These are phyloP conservation scores for Pyrenophora tritici-repentis DNA, from an alignment of 2,329 filamentous ascomycete genomes.

Conservation along the genomic window DNA sequence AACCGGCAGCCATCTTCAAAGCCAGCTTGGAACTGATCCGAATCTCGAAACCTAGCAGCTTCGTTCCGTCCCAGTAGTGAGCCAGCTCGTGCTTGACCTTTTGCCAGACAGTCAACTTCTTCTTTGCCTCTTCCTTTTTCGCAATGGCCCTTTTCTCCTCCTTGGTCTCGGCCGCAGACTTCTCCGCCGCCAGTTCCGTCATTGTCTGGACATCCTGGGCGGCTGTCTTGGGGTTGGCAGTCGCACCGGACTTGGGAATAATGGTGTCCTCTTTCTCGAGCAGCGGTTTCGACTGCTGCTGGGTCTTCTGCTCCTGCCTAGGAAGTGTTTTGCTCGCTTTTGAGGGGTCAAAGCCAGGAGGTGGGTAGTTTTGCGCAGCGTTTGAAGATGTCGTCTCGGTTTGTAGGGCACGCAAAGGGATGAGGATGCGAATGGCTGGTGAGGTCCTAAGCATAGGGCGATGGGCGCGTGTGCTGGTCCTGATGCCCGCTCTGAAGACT, in stretches of 20 bases:
- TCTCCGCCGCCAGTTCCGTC: conserved; percentile 66
- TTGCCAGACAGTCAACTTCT: conserved; percentile 86
- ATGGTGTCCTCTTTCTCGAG: conserved; percentile 41
- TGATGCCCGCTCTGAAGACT: conserved; percentile 52
- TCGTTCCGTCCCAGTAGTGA: conserved; percentile 99
- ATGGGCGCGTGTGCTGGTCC: conserved; percentile 49
- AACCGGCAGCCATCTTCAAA: conserved; percentile 96
- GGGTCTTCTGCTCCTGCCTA: conserved; percentile 56
- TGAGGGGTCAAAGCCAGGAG: conserved; percentile 89
- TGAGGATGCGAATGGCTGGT: conserved; percentile 62
- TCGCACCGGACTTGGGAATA: conserved; percentile 47
- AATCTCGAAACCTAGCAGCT: conserved; percentile 88
- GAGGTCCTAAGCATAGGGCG: conserved; percentile 56
- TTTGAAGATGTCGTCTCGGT: conserved; percentile 61
- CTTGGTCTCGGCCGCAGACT: conserved; percentile 55
- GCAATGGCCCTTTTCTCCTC: conserved; percentile 62
- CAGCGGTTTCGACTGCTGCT: conserved; percentile 27
- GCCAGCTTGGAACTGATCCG: conserved; percentile 90
- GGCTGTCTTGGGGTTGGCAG: conserved; percentile 53
- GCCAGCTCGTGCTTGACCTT: conserved; percentile 92
- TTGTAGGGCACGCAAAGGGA: conserved; percentile 59
- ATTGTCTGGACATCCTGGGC: conserved; percentile 58
- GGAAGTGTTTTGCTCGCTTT: conserved; percentile 83
- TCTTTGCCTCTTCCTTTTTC: conserved; percentile 69
- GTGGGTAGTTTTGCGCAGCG: conserved; percentile 65